Percentiles rank a stretch among this genome's conserved stretches.
phyloP scores from a whole-genome alignment of 768 basidiomycete species.

The Phanerochaete sordida region DNA sequence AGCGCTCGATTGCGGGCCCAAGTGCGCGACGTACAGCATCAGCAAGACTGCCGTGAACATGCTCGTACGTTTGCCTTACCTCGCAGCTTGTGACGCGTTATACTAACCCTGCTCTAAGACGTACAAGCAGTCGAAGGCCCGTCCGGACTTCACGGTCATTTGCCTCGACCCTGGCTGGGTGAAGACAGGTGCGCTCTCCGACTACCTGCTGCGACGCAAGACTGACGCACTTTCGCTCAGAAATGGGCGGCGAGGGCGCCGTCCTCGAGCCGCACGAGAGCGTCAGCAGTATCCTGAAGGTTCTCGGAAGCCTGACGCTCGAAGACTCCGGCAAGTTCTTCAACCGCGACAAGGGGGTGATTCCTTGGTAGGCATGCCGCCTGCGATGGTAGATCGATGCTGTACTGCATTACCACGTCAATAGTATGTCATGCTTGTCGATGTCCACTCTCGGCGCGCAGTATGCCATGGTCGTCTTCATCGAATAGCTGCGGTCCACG shows the following conservation, averaged over 20 bases:
- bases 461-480: no score
- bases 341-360: conserved; percentile 26
- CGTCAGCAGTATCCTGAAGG: conserved; percentile 25
- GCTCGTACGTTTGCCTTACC: conserved; percentile 25
- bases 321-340: conserved; percentile 30
- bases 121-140: conserved; percentile 33
- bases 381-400: no score
- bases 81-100: neutral
- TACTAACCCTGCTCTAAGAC: conserved; percentile 18
- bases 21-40: conserved; percentile 31
- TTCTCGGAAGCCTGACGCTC: conserved; percentile 21
- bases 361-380: conserved; percentile 29
- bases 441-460: no score
- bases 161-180: conserved; percentile 37
- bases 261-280: conserved; percentile 28
- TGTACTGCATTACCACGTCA: no score
- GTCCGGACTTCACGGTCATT: conserved; percentile 29
- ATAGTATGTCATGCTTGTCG: no score
- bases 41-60: conserved; percentile 38
- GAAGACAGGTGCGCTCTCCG: conserved; percentile 29
- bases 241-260: conserved; percentile 32
- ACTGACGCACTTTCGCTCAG: conserved; percentile 11
- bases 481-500: no score
- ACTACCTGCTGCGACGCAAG: neutral
- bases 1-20: conserved; percentile 24